phyloP scores from a whole-genome alignment of 2,329 filamentous ascomycete species.

The Aplosporella prunicola region DNA sequence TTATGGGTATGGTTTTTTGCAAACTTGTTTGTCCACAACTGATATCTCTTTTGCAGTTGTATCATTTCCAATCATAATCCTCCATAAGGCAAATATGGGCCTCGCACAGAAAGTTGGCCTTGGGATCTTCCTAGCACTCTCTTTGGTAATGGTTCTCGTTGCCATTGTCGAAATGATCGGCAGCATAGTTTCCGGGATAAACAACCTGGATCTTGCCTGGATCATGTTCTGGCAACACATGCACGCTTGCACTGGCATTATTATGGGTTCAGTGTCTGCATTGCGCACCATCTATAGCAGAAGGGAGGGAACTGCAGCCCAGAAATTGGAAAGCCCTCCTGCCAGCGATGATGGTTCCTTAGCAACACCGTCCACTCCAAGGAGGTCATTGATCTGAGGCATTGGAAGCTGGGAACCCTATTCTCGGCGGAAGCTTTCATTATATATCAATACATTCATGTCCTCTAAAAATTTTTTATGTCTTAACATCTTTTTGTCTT shows the following conservation, averaged over 20 bases:
- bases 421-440: too few relatives aligned
- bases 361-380: too few relatives aligned
- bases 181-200: slow-evolving; percentile 9
- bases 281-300: slow-evolving; percentile 13
- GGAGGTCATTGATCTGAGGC: too few relatives aligned
- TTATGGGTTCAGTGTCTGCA: slow-evolving; percentile 17
- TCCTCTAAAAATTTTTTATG: too few relatives aligned
- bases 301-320: too few relatives aligned
- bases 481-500: too few relatives aligned
- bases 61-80: not conserved
- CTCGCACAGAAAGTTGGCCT: not conserved
- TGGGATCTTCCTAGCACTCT: not conserved
- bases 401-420: too few relatives aligned
- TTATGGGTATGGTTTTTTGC: not conserved
- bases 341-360: too few relatives aligned
- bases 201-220: slow-evolving; percentile 12
- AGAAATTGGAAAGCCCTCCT: too few relatives aligned
- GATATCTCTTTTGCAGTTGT: slow-evolving; percentile 1
- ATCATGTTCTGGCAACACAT: slow-evolving; percentile 15
- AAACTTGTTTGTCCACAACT: not conserved
- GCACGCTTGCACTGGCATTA: slow-evolving; percentile 15
- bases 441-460: too few relatives aligned
- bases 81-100: not conserved
- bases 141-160: slow-evolving; percentile 1
- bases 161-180: slow-evolving; percentile 14